phyloP scores from a whole-genome alignment of 495 filamentous ascomycete genomes.

The Talaromyces adpressus region DNA sequence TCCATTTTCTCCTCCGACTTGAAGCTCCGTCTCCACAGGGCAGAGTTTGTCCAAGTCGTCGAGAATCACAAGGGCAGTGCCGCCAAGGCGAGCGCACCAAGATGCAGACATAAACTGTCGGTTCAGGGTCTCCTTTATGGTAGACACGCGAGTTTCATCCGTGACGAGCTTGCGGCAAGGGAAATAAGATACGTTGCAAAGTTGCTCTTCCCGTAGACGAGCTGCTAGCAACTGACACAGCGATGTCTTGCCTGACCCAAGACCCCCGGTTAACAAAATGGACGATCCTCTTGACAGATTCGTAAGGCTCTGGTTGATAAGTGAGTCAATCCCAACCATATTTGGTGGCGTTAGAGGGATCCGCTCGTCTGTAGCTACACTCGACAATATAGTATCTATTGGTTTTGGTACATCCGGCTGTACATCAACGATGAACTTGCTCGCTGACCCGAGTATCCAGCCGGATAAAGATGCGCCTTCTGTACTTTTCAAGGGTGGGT shows the following conservation, averaged over 20 bases:
- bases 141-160: slow-evolving; percentile 79
- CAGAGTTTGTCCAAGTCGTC: slow-evolving; percentile 92
- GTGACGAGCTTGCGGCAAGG: slow-evolving; percentile 76
- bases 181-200: slow-evolving; percentile 76
- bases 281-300: slow-evolving; percentile 81
- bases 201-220: slow-evolving; percentile 52
- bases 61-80: slow-evolving; percentile 73
- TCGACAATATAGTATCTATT: slow-evolving; percentile 37
- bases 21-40: slow-evolving; percentile 84
- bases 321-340: slow-evolving; percentile 79
- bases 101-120: slow-evolving; percentile 79
- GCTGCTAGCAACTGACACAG: slow-evolving; percentile 61
- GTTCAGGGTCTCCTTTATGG: slow-evolving; percentile 80
- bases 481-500: slow-evolving; percentile 42
- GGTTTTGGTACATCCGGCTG: slow-evolving; percentile 62
- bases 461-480: slow-evolving; percentile 43
- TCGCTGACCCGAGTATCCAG: slow-evolving; percentile 75
- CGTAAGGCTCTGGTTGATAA: slow-evolving; percentile 60
- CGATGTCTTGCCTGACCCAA: slow-evolving; percentile 83
- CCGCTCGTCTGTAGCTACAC: slow-evolving; percentile 42
- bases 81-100: slow-evolving; percentile 82
- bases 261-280: slow-evolving; percentile 77
- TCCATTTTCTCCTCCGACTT: slow-evolving; percentile 85
- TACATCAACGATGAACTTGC: slow-evolving; percentile 62
- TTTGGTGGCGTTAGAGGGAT: slow-evolving; percentile 45